Evolutionary conservation across 371 early-diverging fungal genomes (phyloP).

Genomic region (Synchytrium microbalum): DNA sequence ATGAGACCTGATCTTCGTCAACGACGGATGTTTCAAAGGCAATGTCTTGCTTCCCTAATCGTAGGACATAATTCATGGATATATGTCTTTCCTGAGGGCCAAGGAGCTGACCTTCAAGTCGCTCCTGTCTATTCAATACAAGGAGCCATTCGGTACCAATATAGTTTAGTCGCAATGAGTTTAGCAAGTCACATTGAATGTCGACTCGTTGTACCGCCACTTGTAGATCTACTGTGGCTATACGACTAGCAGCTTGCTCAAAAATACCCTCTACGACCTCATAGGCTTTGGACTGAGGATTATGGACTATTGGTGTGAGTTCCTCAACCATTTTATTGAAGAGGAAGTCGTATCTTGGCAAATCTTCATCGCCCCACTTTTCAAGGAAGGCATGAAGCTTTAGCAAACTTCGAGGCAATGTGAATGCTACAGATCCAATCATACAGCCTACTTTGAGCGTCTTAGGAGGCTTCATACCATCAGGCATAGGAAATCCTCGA

Average conservation of each 20-base stretch:
- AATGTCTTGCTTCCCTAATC: constrained; percentile 29
- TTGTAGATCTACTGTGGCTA: not conserved
- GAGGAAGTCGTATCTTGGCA: constrained; percentile 63
- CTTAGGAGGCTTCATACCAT: not conserved
- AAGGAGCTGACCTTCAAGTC: not conserved
- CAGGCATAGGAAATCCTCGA: not conserved
- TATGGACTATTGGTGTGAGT: not conserved
- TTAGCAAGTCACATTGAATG: constrained; percentile 56
- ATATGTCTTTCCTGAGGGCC: not conserved
- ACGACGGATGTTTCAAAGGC: constrained; percentile 9
- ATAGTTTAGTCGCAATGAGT: constrained; percentile 58
- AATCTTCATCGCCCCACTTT: constrained; percentile 71
- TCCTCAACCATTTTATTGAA: constrained; percentile 52
- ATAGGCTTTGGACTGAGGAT: not conserved
- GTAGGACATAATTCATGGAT: constrained; percentile 33
- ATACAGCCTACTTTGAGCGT: constrained; percentile 5
- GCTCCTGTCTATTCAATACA: not conserved
- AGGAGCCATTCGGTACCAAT: not conserved
- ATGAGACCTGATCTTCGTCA: constrained; percentile 4
- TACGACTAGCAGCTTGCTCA: not conserved
- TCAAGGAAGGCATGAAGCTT: constrained; percentile 70
- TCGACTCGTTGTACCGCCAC: not conserved
- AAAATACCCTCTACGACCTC: not conserved
- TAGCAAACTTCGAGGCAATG: constrained; percentile 64
- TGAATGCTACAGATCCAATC: constrained; percentile 47